Evolutionary conservation across 2,329 filamentous ascomycete genomes (phyloP).

Genomic region (Beauveria brongniartii): DNA sequence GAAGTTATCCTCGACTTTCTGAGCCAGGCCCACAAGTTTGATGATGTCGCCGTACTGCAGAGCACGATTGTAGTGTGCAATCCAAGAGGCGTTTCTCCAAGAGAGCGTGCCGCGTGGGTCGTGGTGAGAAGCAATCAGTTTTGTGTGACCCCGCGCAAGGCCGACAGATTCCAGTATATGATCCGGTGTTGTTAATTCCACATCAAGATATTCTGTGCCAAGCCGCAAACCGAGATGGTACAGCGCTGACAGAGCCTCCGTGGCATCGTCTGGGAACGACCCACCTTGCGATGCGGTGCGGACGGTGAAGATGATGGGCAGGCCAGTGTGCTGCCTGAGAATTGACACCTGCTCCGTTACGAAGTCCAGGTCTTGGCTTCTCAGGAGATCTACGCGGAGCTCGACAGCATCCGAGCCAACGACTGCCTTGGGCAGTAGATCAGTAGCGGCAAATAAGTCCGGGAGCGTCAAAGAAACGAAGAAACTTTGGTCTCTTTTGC

Average conservation of each 20-base stretch:
- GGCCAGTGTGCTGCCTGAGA: slow-evolving; percentile 60
- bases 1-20: slow-evolving; percentile 75
- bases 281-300: slow-evolving; percentile 82
- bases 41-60: slow-evolving; percentile 87
- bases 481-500: slow-evolving; percentile 64
- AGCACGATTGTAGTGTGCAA: slow-evolving; percentile 80
- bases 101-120: slow-evolving; percentile 72
- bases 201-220: slow-evolving; percentile 85
- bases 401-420: slow-evolving; percentile 91
- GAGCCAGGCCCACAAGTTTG: slow-evolving; percentile 83
- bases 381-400: slow-evolving; percentile 81
- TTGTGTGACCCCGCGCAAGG: slow-evolving; percentile 60
- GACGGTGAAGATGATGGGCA: slow-evolving; percentile 89
- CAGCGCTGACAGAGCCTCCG: slow-evolving; percentile 62
- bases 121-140: slow-evolving; percentile 92
- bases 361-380: slow-evolving; percentile 68
- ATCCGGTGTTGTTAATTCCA: slow-evolving; percentile 81
- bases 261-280: slow-evolving; percentile 69
- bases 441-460: slow-evolving; percentile 54
- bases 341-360: slow-evolving; percentile 75
- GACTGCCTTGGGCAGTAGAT: slow-evolving; percentile 61
- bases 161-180: slow-evolving; percentile 63
- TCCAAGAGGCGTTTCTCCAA: slow-evolving; percentile 92
- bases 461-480: slow-evolving; percentile 88
- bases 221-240: slow-evolving; percentile 73